phyloP scores from a whole-genome alignment of 495 filamentous ascomycete species.

The Annulohypoxylon nitens region DNA sequence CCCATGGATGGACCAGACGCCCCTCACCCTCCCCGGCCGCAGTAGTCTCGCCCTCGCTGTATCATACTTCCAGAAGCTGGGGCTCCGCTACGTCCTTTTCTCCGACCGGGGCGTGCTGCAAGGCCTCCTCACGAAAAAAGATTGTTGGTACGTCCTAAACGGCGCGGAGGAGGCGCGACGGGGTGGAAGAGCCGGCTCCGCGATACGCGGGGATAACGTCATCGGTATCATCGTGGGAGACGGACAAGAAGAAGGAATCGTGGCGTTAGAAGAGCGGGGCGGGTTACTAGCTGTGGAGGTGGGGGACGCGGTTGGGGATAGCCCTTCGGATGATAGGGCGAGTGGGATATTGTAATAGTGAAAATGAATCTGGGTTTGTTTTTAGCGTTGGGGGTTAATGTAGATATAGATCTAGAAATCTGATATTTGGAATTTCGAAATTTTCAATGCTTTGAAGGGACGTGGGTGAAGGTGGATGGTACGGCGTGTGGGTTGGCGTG shows the following conservation, averaged over 20 bases:
- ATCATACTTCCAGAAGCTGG: conserved; percentile 92
- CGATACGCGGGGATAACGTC: background rate
- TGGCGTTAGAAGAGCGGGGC: conserved; percentile 9
- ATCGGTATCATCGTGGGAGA: background rate
- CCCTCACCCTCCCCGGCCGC: conserved; percentile 84
- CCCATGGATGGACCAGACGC: conserved; percentile 99
- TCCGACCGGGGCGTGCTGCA: conserved; percentile 82
- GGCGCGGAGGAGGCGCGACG: conserved; percentile 74
- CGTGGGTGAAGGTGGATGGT: background rate
- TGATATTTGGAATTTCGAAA: background rate
- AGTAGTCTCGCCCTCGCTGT: conserved; percentile 83
- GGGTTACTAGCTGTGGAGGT: conserved; percentile 17
- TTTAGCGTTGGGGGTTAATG: background rate
- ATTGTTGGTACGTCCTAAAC: conserved; percentile 94
- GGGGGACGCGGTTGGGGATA: conserved; percentile 19
- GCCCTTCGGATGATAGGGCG: conserved; percentile 36
- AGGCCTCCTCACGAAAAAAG: conserved; percentile 95
- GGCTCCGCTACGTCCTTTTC: conserved; percentile 91
- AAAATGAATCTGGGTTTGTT: background rate
- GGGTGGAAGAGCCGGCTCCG: conserved; percentile 11
- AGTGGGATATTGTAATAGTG: conserved; percentile 45
- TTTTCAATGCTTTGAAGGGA: too few relatives aligned
- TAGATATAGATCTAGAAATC: background rate
- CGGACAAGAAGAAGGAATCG: conserved; percentile 11
- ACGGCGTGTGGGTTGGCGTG: background rate